Evolutionary conservation across 768 basidiomycete genomes (phyloP).

Genomic region (Pulveroboletus sp.): DNA sequence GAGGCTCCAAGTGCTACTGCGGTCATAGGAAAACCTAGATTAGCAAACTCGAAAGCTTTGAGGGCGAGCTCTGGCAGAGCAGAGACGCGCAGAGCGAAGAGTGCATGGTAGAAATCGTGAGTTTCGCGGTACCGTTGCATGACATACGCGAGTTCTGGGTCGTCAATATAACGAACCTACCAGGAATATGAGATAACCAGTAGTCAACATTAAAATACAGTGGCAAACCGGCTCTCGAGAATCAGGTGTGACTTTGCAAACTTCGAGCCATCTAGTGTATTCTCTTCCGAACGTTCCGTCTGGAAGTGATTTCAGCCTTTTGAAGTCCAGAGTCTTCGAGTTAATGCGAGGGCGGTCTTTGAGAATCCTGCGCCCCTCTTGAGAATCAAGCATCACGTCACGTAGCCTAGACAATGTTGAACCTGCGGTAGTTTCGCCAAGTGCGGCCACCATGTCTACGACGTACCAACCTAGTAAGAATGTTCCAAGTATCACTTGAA

Average conservation of each 20-base stretch:
- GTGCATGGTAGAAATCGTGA: slow-evolving; percentile 95
- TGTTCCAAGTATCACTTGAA: background rate
- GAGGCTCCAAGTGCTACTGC: slow-evolving; percentile 65
- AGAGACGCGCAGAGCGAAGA: slow-evolving; percentile 83
- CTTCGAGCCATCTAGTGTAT: slow-evolving; percentile 86
- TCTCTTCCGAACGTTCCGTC: slow-evolving; percentile 82
- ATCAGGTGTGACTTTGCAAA: slow-evolving; percentile 88
- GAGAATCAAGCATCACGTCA: slow-evolving; percentile 69
- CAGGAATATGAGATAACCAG: background rate
- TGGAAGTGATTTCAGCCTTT: slow-evolving; percentile 57
- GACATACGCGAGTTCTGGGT: slow-evolving; percentile 94
- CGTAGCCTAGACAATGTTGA: slow-evolving; percentile 70
- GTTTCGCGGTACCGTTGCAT: slow-evolving; percentile 98
- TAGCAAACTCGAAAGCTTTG: slow-evolving; percentile 92
- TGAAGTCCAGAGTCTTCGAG: slow-evolving; percentile 69
- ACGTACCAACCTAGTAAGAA: background rate
- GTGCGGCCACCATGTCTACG: slow-evolving; percentile 90
- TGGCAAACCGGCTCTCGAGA: slow-evolving; percentile 78
- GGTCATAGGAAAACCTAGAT: slow-evolving; percentile 87
- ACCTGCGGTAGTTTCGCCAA: slow-evolving; percentile 90
- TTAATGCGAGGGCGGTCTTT: slow-evolving; percentile 81
- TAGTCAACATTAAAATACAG: background rate
- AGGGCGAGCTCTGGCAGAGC: slow-evolving; percentile 90
- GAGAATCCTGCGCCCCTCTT: slow-evolving; percentile 82
- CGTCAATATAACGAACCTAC: slow-evolving; percentile 91